Conservation (phyloP, 192 early-diverging fungal genomes). For the Backusella tarrabulga region DNA sequence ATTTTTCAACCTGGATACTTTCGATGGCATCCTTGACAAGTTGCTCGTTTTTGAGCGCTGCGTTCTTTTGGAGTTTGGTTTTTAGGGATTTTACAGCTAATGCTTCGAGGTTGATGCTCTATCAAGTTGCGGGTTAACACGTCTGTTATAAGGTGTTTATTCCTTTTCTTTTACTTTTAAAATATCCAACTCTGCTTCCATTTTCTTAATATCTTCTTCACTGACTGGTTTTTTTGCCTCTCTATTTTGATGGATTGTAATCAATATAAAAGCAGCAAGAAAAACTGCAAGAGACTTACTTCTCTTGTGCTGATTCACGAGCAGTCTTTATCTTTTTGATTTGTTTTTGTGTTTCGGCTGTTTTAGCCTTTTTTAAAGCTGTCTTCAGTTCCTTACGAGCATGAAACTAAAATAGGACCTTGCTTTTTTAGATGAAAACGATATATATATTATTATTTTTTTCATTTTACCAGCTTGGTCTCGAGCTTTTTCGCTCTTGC, state of each 20-base stretch:
- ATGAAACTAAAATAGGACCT: slow-evolving; percentile 18
- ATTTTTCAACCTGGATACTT: neutral
- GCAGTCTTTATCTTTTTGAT: slow-evolving; percentile 26
- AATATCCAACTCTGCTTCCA: slow-evolving; percentile 26
- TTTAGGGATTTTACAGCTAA: slow-evolving; percentile 18
- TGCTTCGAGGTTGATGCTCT: slow-evolving; percentile 18
- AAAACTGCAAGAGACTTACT: too few species aligned
- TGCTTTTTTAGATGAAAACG: neutral
- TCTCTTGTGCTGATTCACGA: neutral
- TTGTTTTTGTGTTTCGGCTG: slow-evolving; percentile 24
- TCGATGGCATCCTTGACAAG: neutral
- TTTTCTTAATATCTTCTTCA: slow-evolving; percentile 5
- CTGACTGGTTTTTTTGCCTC: slow-evolving; percentile 6
- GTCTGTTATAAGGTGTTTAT: neutral
- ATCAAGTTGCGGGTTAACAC: neutral
- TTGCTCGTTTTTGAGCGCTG: slow-evolving; percentile 10
- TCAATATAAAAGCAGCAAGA: neutral
- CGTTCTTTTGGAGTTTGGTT: slow-evolving; percentile 7
- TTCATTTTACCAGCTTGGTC: slow-evolving; percentile 26
- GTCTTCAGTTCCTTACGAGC: slow-evolving; percentile 21
- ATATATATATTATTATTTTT: too few species aligned
- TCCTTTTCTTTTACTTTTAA: slow-evolving; percentile 17
- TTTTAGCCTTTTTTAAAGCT: slow-evolving; percentile 34
- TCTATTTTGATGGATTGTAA: slow-evolving; percentile 13
- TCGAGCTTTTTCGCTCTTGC: slow-evolving; percentile 26